Evolutionary conservation across 225 moss, liverwort and hornwort species (phyloP), one percentile per base, ranked within the genome.

Genomic region (Climacium dendroides): DNA sequence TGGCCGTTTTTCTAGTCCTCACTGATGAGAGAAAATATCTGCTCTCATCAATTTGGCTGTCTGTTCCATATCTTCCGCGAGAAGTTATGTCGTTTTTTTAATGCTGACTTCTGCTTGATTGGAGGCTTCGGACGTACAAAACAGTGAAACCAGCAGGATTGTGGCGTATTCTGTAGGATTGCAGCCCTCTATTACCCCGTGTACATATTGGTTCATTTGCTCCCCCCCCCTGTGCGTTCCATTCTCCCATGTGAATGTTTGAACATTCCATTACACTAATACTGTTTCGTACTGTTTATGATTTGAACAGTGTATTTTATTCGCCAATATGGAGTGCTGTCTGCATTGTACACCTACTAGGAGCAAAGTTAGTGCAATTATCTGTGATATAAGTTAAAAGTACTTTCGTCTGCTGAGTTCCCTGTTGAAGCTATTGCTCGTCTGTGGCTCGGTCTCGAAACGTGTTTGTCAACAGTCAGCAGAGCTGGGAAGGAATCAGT

Each of bases 121-220:
- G 89, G 85, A 86, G 82, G 72, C 87, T 85, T 80, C 75, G 90
- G 89, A 92, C 89, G 88, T 90, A 83, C 81, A 62, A 84, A 83
- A 81, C 90, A 90, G 84, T 92, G 88, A 87, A 67, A 61, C 74
- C 77, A 87, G 91, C 91, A 91, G 90, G 87, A 92, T 91, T 89
- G 79, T 92, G 91, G 85, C 85, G 89, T 89, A 83, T 88, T 91
- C 92, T 83, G 88, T 90, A 90, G 92, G 90, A 87, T 90, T 87
- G 90, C 90, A 78, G 90, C 81, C 81, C 92, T 84, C 35, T 87
- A 63, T 59, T n/a, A 48, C 53, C 87, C 73, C 58, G 75, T 92
- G 92, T 92, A 87, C 81, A 90, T 92, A 89, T 82, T 87, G 78
- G 90, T 89, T 73, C 89, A 63, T 65, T 87, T 65, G 72, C 86